Evolutionary conservation across 257 asterid genomes (phyloP), one percentile per base, ranked within the genome.

Genomic region (Solanum chiquidenum): DNA sequence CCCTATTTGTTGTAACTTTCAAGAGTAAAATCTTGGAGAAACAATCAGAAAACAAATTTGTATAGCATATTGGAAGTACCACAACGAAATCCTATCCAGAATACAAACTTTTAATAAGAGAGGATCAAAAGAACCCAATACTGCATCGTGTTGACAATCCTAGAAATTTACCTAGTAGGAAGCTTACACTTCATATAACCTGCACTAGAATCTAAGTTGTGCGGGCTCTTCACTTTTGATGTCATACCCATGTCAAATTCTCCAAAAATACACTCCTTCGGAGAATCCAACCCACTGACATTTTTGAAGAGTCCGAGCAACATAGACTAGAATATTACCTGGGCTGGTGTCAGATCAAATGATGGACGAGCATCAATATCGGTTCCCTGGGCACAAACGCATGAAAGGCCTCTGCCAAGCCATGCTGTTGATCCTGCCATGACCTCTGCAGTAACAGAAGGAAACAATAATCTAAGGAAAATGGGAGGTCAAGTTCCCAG

Each of bases 371-470:
- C 93, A 94, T 97, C 99, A 89, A 95, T 92, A 87, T 95, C 99
- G 77, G 95, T 92, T 91, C 98, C 93, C 89, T 97, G 98, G 92
- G 91, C 98, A 91, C 99, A 96, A 85, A 97, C 99, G 83, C 99
- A 97, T 14, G 99, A 95, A 87, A 97, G 95, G 84, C 99, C 98
- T 92, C 93, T 94, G 86, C 99, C 99, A 87, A 95, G 94, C 99
- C 99, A 97, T 35, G 99, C 99, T 88, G 99, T 98, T 83, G 99
- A 95, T 91, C 99, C 99, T 84, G 98, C 98, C 86, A 94, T 95
- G 88, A 92, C 95, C 93, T 93, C 99, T 87, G 91, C 95, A 91
- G 93, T 88, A 87, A 91, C 89, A 91, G 87, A 92, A 90, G 77
- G 91, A 87, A 87, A 89, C 7, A 12, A 89, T 76, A 52, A 87